phyloP scores from a whole-genome alignment of 176 grass and related monocot genomes.

The Cocos nucifera region DNA sequence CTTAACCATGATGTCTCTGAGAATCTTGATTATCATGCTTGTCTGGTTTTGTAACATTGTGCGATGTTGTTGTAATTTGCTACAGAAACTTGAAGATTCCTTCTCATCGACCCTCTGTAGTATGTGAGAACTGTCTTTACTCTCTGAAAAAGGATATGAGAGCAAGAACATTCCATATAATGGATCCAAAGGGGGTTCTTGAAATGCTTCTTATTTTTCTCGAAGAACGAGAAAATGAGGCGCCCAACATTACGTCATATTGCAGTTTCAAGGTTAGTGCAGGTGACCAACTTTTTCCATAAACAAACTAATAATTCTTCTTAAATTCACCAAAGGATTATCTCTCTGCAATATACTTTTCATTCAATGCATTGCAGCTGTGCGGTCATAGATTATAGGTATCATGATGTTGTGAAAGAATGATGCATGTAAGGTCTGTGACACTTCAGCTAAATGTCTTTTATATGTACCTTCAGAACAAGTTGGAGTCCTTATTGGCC shows the following conservation, averaged over 20 bases:
- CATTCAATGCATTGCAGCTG: too few species aligned
- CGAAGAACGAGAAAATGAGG: constrained; percentile 45
- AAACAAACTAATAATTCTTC: background rate
- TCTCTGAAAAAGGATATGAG: constrained; percentile 64
- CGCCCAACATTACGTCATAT: constrained; percentile 23
- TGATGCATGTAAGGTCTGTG: too few species aligned
- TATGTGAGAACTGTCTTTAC: constrained; percentile 93
- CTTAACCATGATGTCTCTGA: too few species aligned
- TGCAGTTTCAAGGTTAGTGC: constrained; percentile 25
- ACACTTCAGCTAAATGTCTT: too few species aligned
- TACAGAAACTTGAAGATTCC: constrained; percentile 91
- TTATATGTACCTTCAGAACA: too few species aligned
- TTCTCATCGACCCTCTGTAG: constrained; percentile 66
- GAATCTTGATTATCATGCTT: too few species aligned
- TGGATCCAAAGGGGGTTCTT: constrained; percentile 79
- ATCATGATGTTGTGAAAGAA: too few species aligned
- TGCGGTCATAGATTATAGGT: too few species aligned
- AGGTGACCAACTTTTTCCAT: background rate
- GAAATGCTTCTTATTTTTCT: constrained; percentile 81
- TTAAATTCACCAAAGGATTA: too few species aligned
- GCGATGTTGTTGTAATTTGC: constrained; percentile 14
- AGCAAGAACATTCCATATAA: constrained; percentile 85
- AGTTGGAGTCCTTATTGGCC: too few species aligned
- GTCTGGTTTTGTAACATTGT: background rate
- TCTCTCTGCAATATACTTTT: too few species aligned